These are phyloP conservation scores for Ophiostoma quercus DNA, from an alignment of 2,329 filamentous ascomycete species.

Conservation along the genomic window DNA sequence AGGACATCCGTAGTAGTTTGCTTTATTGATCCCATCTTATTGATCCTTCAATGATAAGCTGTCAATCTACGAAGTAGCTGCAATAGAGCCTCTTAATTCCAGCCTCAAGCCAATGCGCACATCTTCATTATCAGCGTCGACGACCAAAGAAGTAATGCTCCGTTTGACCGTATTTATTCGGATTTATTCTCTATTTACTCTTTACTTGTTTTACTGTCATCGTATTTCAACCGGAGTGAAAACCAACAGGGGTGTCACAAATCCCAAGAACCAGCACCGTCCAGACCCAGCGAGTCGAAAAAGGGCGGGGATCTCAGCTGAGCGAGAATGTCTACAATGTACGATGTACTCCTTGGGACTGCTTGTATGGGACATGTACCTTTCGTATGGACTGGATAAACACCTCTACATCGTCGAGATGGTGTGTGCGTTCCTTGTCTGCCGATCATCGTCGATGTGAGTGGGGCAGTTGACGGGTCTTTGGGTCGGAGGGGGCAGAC, in stretches of 20 bases:
- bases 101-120: not conserved
- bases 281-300: not conserved
- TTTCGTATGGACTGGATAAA: not conserved
- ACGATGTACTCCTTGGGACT: too few relatives aligned
- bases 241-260: not conserved
- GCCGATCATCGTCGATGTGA: constrained; percentile 8
- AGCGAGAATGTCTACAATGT: not conserved
- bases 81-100: too few relatives aligned
- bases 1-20: not conserved
- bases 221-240: not conserved
- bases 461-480: not conserved
- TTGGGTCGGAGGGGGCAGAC: constrained; percentile 4
- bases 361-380: too few relatives aligned
- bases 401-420: not conserved
- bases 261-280: not conserved
- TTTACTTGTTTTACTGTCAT: not conserved
- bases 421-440: constrained; percentile 7
- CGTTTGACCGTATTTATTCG: not conserved
- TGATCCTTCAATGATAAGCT: too few relatives aligned
- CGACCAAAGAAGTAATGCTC: not conserved
- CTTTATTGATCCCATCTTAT: too few relatives aligned
- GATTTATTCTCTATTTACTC: not conserved
- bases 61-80: too few relatives aligned
- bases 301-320: constrained; percentile 7
- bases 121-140: not conserved